A percentile compares a stretch with the other conserved stretches of the same genome.
Evolutionary conservation across 1,284 basidiomycete species (phyloP).

Genomic region (Papiliotrema laurentii): DNA sequence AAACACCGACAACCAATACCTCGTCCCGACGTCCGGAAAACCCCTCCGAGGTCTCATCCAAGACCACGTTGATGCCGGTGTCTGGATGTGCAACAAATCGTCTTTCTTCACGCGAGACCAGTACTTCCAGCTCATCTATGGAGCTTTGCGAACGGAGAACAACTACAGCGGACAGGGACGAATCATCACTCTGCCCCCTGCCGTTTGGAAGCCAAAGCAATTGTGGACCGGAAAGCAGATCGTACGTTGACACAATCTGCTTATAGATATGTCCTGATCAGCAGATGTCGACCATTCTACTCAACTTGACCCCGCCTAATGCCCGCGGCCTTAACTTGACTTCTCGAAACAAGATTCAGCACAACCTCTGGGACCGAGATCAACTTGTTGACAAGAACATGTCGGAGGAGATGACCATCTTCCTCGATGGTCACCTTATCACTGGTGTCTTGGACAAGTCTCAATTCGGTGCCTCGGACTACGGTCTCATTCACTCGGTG

Average conservation of each 20-base stretch:
- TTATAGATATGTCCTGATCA: not conserved
- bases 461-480: conserved; percentile 93
- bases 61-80: conserved; percentile 96
- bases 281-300: conserved; percentile 85
- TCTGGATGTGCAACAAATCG: conserved; percentile 98
- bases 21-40: conserved; percentile 96
- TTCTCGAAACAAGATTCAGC: conserved; percentile 82
- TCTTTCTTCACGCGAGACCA: conserved; percentile 93
- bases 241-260: conserved; percentile 52
- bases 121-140: conserved; percentile 95
- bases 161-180: conserved; percentile 63
- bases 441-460: conserved; percentile 95
- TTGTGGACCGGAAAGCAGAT: conserved; percentile 99
- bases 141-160: conserved; percentile 86
- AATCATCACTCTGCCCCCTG: conserved; percentile 78
- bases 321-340: conserved; percentile 80
- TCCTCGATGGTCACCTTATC: conserved; percentile 89
- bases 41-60: conserved; percentile 97
- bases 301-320: conserved; percentile 81
- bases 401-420: conserved; percentile 78
- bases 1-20: conserved; percentile 98
- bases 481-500: conserved; percentile 96
- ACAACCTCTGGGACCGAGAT: conserved; percentile 66
- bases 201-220: conserved; percentile 84
- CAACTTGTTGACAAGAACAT: conserved; percentile 46